A percentile compares a stretch with the other conserved stretches of the same genome.
Conservation (phyloP, 2,329 filamentous ascomycete genomes). For the Apiospora hydei region DNA sequence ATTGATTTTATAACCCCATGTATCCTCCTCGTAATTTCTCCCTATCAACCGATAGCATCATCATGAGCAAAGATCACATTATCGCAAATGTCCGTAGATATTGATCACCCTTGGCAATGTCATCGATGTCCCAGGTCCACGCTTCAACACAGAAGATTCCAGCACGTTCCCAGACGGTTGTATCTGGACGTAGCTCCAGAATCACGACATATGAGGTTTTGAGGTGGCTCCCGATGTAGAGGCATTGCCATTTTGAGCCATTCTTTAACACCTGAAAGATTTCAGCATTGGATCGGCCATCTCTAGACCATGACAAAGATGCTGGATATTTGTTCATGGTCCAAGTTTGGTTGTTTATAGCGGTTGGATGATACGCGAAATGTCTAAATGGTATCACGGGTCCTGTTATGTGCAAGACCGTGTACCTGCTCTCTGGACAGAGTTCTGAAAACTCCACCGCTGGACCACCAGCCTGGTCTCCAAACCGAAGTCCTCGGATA, state of each 20-base stretch:
- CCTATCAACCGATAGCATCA: background rate
- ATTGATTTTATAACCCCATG: too few species aligned
- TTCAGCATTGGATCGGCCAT: background rate
- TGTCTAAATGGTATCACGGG: background rate
- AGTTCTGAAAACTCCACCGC: background rate
- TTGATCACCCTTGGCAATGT: rapidly evolving
- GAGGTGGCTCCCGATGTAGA: background rate
- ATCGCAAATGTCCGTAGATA: background rate
- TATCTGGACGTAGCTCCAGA: background rate
- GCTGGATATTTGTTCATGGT: rapidly evolving
- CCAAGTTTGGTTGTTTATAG: background rate
- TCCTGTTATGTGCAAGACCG: background rate
- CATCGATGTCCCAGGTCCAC: background rate
- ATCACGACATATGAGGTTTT: background rate
- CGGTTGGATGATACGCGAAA: background rate
- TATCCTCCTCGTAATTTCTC: background rate
- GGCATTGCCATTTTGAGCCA: background rate
- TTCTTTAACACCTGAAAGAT: background rate
- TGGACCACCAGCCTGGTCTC: too few species aligned
- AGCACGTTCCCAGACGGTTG: background rate
- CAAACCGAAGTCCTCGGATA: background rate
- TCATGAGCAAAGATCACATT: background rate
- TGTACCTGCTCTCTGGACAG: background rate
- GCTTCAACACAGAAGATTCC: background rate
- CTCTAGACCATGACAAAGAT: background rate